These are phyloP conservation scores for Magnaporthiopsis incrustans DNA, from an alignment of 2,329 filamentous ascomycete species.

Conservation along the genomic window DNA sequence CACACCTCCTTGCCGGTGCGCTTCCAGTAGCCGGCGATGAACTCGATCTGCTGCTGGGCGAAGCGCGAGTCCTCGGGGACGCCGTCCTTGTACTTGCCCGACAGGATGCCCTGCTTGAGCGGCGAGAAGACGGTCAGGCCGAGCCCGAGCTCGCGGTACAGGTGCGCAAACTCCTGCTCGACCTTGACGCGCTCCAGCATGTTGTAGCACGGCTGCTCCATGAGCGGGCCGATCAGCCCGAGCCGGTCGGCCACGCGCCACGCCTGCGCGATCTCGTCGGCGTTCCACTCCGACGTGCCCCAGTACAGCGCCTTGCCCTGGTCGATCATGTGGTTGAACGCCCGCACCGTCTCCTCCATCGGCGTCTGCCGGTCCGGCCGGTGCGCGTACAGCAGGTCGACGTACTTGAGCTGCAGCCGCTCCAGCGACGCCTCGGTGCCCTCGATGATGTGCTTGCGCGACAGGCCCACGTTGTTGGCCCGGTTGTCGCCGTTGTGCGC, in stretches of 20 bases:
- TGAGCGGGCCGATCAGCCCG: conserved; percentile 52
- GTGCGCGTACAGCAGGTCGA: conserved; percentile 64
- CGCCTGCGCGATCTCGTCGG: conserved; percentile 59
- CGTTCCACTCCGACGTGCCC: conserved; percentile 64
- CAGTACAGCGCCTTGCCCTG: conserved; percentile 63
- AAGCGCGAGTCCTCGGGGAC: conserved; percentile 54
- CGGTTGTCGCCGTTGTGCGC: conserved; percentile 50
- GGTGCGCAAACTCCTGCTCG: conserved; percentile 41
- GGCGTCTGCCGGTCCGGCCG: conserved; percentile 59
- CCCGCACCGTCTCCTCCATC: conserved; percentile 63
- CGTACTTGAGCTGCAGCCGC: conserved; percentile 50
- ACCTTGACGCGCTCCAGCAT: conserved; percentile 51
- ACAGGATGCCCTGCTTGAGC: conserved; percentile 47
- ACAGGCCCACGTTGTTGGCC: conserved; percentile 53
- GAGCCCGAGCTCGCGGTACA: conserved; percentile 49
- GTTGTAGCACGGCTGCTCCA: conserved; percentile 64
- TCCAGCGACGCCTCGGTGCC: conserved; percentile 48
- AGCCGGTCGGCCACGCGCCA: conserved; percentile 51
- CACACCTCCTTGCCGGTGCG: conserved; percentile 45
- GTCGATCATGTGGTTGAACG: conserved; percentile 63
- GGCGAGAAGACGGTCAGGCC: conserved; percentile 47
- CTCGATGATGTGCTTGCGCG: conserved; percentile 54
- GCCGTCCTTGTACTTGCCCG: conserved; percentile 57
- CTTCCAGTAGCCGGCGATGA: conserved; percentile 45
- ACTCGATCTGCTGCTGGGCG: conserved; percentile 46